These are phyloP conservation scores for Pelargonium cotyledonis DNA, from an alignment of 441 rosid genomes.

Conservation along the genomic window DNA sequence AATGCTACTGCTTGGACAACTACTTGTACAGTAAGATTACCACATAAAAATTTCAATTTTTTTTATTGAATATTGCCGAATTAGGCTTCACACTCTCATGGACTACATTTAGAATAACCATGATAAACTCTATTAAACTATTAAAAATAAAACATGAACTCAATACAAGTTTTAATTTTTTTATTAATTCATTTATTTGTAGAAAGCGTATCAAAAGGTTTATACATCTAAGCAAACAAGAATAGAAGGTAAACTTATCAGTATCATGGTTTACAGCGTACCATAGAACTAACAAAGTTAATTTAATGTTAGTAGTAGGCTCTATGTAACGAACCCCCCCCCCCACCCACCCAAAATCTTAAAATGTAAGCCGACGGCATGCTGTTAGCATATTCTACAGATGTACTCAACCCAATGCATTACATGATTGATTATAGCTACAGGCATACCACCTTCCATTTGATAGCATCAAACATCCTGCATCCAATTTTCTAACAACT, in stretches of 20 bases:
- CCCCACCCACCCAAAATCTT: too few relatives aligned
- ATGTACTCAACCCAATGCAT: not conserved
- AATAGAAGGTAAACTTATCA: too few relatives aligned
- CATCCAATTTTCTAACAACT: conserved; percentile 41
- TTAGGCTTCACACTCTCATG: not conserved
- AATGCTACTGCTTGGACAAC: conserved; percentile 8
- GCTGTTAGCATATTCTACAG: not conserved
- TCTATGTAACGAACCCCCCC: too few relatives aligned
- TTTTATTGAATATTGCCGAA: not conserved
- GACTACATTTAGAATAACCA: not conserved
- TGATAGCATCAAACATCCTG: conserved; percentile 63
- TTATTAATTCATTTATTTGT: too few relatives aligned
- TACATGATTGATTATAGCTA: conserved; percentile 7
- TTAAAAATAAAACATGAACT: too few relatives aligned
- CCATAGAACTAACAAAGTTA: too few relatives aligned
- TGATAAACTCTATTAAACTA: not conserved
- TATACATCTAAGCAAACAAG: too few relatives aligned
- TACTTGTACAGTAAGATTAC: conserved; percentile 6
- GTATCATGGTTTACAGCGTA: too few relatives aligned
- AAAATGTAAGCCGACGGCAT: not conserved
- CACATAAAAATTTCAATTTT: not conserved
- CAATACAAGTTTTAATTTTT: too few relatives aligned
- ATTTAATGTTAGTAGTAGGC: too few relatives aligned
- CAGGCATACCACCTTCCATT: conserved; percentile 55
- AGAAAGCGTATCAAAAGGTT: too few relatives aligned